These are phyloP conservation scores for Arachnopeziza araneosa DNA, from an alignment of 2,329 filamentous ascomycete genomes.

Conservation along the genomic window DNA sequence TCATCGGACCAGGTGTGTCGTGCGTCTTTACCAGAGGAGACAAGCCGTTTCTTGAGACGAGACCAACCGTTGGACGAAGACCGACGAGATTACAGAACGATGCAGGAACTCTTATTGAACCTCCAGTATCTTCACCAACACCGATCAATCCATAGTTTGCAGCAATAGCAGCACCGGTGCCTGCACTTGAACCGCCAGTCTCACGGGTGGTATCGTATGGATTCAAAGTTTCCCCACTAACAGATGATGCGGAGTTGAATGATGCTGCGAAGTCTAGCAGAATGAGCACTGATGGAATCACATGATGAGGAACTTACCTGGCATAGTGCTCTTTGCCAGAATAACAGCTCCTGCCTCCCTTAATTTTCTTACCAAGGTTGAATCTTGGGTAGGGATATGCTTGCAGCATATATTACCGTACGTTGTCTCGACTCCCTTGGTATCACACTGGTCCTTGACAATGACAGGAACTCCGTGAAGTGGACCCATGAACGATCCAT, in stretches of 20 bases:
- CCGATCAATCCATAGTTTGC: conserved; percentile 34
- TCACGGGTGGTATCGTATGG: conserved; percentile 12
- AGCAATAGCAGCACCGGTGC: conserved; percentile 41
- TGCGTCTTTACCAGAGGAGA: conserved; percentile 26
- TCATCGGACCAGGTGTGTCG: conserved; percentile 30
- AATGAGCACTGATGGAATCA: not conserved
- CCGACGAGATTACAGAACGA: conserved; percentile 19
- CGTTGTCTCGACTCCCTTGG: conserved; percentile 45
- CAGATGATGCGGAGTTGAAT: conserved; percentile 14
- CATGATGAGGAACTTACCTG: conserved; percentile 7
- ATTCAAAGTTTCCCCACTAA: conserved; percentile 13
- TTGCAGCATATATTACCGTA: not conserved
- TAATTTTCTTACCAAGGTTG: conserved; percentile 14
- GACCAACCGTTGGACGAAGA: conserved; percentile 15
- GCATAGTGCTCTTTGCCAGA: conserved; percentile 18
- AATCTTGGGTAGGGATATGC: conserved; percentile 10
- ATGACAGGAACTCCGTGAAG: conserved; percentile 54
- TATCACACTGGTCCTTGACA: conserved; percentile 57
- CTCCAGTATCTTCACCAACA: conserved; percentile 14
- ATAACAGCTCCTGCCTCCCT: conserved; percentile 19
- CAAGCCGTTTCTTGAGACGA: conserved; percentile 22
- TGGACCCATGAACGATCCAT: conserved; percentile 13
- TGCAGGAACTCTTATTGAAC: conserved; percentile 16
- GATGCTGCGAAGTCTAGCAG: conserved; percentile 12
- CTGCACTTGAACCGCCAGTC: conserved; percentile 44